Conservation (phyloP, 2,329 filamentous ascomycete species). For the Xylariomycetidae sp. region DNA sequence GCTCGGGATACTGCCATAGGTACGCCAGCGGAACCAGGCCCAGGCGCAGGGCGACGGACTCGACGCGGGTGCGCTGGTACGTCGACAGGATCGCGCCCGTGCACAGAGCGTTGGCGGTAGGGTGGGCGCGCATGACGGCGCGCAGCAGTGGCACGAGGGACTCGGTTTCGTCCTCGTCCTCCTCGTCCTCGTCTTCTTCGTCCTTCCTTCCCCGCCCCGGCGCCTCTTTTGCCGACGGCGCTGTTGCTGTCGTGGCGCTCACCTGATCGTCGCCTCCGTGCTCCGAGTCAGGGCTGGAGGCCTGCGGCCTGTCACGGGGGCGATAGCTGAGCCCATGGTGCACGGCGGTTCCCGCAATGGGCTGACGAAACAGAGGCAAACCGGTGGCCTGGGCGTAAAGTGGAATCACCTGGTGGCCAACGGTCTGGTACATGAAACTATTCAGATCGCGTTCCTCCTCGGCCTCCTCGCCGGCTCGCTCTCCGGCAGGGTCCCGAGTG, state of each 20-base stretch:
- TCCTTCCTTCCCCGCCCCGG: conserved; percentile 2
- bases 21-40: conserved; percentile 77
- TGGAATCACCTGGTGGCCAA: conserved; percentile 81
- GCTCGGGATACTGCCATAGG: conserved; percentile 82
- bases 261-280: not conserved
- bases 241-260: not conserved
- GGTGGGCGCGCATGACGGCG: conserved; percentile 61
- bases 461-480: not conserved
- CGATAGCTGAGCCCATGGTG: conserved; percentile 68
- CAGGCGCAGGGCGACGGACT: conserved; percentile 82
- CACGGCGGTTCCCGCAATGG: conserved; percentile 66
- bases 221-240: not conserved
- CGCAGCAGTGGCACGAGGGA: conserved; percentile 71
- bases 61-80: conserved; percentile 93
- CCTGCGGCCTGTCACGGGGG: conserved; percentile 8
- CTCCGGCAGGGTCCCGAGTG: not conserved
- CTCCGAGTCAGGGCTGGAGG: not conserved
- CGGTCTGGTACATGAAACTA: conserved; percentile 99
- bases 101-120: conserved; percentile 77
- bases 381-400: conserved; percentile 74
- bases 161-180: conserved; percentile 74
- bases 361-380: conserved; percentile 75
- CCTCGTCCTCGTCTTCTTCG: conserved; percentile 9
- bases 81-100: conserved; percentile 91
- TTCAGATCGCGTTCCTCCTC: conserved; percentile 64